Evolutionary conservation across 108 stramenopile species (phyloP), one percentile per base, ranked within the genome.

Genomic region (Licmophora abbreviata): DNA sequence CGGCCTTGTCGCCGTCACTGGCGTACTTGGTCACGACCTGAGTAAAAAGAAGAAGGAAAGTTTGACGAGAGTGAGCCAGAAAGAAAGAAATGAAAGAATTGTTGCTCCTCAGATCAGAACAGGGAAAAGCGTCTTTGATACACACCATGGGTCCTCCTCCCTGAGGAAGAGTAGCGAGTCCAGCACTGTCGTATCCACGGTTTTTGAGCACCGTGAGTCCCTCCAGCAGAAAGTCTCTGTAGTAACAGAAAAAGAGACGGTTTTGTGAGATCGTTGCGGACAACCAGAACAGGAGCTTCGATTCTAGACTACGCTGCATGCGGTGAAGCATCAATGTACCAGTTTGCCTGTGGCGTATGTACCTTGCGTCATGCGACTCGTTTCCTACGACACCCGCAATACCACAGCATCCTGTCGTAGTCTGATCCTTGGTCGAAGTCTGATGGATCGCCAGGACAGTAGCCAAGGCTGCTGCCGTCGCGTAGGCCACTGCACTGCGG

Each of bases 141-240:
- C n/a, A n/a, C n/a, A n/a, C n/a, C n/a, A n/a, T n/a, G 3, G 38
- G 38, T 40, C 1, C 3, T 18, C 20, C 38, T 4, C 1, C 20
- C 4, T 5, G 15, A 1, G 38, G 15, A 5, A 40, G 15, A 10
- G 97, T 95, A 1, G 94, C 95, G 21, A 99, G 71, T 29, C 99
- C 99, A 8, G 99, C 96, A 51, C 89, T 92, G 51, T 99, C 99
- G 61, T 99, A 99, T 21, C 99, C 99, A 3, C 99, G 85, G 53
- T 97, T 98, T 67, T 95, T 94, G 57, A 99, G 70, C 51, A 97
- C 88, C 20, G 86, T 81, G 43, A 99, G 68, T 20, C 97, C 99
- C 46, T 98, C 93, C 26, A 97, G 17, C 26, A 99, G 63, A 59
- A 93, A 88, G 29, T 45, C 42, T 68, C 68, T 11, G 51, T 57